These are phyloP conservation scores for Pholiota adiposa DNA, from an alignment of 1,284 basidiomycete species.

Conservation along the genomic window DNA sequence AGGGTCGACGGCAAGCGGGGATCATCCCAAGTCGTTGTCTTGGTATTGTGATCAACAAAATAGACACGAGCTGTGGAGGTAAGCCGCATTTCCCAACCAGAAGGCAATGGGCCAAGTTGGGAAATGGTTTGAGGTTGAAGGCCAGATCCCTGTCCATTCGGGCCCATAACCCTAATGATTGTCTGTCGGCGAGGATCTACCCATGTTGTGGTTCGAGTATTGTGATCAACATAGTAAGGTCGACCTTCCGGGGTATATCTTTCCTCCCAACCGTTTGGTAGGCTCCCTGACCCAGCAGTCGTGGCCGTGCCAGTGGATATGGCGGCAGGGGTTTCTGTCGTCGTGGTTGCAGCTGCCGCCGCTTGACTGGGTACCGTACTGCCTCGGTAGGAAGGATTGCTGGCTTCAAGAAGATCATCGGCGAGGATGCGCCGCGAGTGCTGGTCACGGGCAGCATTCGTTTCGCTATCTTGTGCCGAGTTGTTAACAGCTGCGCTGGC, in stretches of 20 bases:
- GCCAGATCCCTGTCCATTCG: conserved; percentile 80
- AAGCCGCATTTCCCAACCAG: conserved; percentile 97
- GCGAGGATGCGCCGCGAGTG: conserved; percentile 79
- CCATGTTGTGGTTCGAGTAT: conserved; percentile 95
- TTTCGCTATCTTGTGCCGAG: conserved; percentile 58
- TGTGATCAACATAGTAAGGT: conserved; percentile 94
- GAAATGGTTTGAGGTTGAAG: conserved; percentile 89
- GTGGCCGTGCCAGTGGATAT: conserved; percentile 64
- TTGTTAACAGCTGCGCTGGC: conserved; percentile 57
- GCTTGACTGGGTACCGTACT: conserved; percentile 40
- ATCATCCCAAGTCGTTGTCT: conserved; percentile 99
- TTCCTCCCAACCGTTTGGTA: conserved; percentile 96
- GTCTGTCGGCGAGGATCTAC: conserved; percentile 93
- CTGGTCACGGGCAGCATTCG: conserved; percentile 75
- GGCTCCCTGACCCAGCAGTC: conserved; percentile 77
- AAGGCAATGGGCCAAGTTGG: conserved; percentile 90
- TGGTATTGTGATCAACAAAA: conserved; percentile 96
- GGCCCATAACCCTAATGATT: conserved; percentile 88
- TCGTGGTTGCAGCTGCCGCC: conserved; percentile 33
- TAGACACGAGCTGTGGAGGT: conserved; percentile 94
- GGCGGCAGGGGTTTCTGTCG: conserved; percentile 40
- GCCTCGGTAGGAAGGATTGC: conserved; percentile 43
- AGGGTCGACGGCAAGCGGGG: conserved; percentile 84
- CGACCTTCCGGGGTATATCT: conserved; percentile 93
- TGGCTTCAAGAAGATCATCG: conserved; percentile 78